Base-by-base conservation (phyloP, 208 protist species). In the Borovskyia barvae region DNA sequence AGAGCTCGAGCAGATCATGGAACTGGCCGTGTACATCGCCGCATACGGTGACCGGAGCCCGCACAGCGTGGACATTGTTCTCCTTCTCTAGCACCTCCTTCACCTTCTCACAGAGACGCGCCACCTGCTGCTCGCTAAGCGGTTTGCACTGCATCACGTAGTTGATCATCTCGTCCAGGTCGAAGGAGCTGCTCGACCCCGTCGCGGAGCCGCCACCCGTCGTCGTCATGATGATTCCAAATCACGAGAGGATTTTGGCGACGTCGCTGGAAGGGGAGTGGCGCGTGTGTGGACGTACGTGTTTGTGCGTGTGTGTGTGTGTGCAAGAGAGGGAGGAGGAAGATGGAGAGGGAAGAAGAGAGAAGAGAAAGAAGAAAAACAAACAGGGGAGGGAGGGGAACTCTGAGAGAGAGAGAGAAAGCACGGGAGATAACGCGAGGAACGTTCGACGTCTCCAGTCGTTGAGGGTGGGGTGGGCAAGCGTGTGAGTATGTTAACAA, bases 1-100 rank as follows among this genome's bases (percentile, higher is more conserved):
- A 98, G 15, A 99, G 75, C 79, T 99, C 95, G n/a, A 98, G 79
- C 30, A 99, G 69, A 66, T 99, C 98, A 79, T 98, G 93, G 47
- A 99, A 99, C 75, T 98, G 96, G 1, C 97, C 96, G 68, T 98
- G 97, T 33, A 98, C 94, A 57, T 98, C 97, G 14, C 97, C 97
- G 57, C 95, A 97, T 20, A 98, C 85, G 7, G 95, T 98, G 25
- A 98, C 80, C 6, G 96, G 96, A 11, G 95, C 76, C 9, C 75
- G 73, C 28, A 98, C 84, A 26, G 51, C 66, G 50, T 97, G 83
- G 26, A 98, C 93, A 72, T 98, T 98, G 42, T 65, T 68, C 63
- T 98, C 97, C 69, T 96, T 85, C 42, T 87, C 74, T 25, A 98
- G 66, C 11, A 98, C 85, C 66, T 97, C 93, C 69, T 93, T 92